phyloP scores from a whole-genome alignment of 106 monocot genomes.

The Acanthochlamys bracteata region DNA sequence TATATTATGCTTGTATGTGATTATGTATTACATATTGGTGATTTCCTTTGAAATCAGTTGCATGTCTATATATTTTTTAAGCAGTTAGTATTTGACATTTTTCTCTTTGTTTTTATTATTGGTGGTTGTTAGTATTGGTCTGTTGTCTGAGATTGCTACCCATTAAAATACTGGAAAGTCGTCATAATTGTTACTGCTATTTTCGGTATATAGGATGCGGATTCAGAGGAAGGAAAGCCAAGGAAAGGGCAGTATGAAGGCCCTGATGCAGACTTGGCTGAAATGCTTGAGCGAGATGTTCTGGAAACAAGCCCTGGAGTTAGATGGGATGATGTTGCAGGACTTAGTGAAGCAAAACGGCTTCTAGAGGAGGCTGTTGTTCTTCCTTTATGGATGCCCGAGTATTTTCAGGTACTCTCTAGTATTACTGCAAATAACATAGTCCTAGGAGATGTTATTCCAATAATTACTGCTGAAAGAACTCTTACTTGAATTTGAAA shows the following conservation, averaged over 20 bases:
- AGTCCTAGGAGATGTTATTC: too few species aligned
- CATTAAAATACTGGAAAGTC: background rate
- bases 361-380: slow-evolving; percentile 96
- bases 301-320: slow-evolving; percentile 92
- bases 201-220: slow-evolving; percentile 35
- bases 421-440: background rate
- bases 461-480: too few species aligned
- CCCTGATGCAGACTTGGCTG: slow-evolving; percentile 93
- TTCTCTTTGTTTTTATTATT: too few species aligned
- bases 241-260: slow-evolving; percentile 94
- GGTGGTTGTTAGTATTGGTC: too few species aligned
- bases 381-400: slow-evolving; percentile 99
- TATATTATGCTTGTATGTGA: too few species aligned
- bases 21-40: too few species aligned
- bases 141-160: too few species aligned
- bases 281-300: slow-evolving; percentile 97
- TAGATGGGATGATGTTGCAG: slow-evolving; percentile 99
- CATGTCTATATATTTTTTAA: too few species aligned
- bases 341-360: slow-evolving; percentile 93
- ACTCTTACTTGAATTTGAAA: too few species aligned
- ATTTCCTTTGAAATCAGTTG: too few species aligned
- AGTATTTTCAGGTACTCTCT: slow-evolving; percentile 92
- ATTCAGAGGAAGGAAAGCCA: slow-evolving; percentile 68
- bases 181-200: background rate
- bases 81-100: too few species aligned